Evolutionary conservation across 2,329 filamentous ascomycete genomes (phyloP).

Genomic region (Monosporascus ibericus): DNA sequence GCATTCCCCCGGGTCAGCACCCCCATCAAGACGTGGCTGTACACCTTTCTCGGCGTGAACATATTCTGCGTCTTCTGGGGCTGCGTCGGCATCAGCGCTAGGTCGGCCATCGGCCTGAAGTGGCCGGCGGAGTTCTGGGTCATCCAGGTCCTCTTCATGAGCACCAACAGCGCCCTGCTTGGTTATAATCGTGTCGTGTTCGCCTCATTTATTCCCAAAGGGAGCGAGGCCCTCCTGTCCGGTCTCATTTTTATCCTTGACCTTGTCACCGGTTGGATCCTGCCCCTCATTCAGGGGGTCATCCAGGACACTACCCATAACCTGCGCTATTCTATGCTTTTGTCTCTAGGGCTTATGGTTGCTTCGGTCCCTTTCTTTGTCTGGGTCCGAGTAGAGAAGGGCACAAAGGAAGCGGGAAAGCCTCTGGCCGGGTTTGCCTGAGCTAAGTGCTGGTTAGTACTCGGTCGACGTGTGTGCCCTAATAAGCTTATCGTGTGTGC

Average conservation of each 20-base stretch:
- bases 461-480: no score
- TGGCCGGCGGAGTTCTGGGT: constrained; percentile 9
- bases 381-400: constrained; percentile 11
- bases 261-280: constrained; percentile 10
- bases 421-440: no score
- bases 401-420: constrained; percentile 4
- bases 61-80: constrained; percentile 8
- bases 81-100: constrained; percentile 6
- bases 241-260: constrained; percentile 8
- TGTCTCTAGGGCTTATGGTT: constrained; percentile 7
- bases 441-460: no score
- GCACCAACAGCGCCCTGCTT: constrained; percentile 6
- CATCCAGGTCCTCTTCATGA: constrained; percentile 7
- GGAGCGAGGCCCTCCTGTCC: constrained; percentile 9
- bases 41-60: constrained; percentile 7
- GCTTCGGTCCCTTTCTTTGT: constrained; percentile 5
- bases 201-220: constrained; percentile 8
- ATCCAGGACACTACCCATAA: constrained; percentile 11
- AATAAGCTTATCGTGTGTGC: no score
- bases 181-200: constrained; percentile 10
- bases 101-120: constrained; percentile 8
- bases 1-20: constrained; percentile 2
- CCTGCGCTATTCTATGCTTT: constrained; percentile 11
- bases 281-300: constrained; percentile 8
- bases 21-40: constrained; percentile 8